phyloP scores from a whole-genome alignment of 2,329 filamentous ascomycete species.

The Coniochaeta ligniaria region DNA sequence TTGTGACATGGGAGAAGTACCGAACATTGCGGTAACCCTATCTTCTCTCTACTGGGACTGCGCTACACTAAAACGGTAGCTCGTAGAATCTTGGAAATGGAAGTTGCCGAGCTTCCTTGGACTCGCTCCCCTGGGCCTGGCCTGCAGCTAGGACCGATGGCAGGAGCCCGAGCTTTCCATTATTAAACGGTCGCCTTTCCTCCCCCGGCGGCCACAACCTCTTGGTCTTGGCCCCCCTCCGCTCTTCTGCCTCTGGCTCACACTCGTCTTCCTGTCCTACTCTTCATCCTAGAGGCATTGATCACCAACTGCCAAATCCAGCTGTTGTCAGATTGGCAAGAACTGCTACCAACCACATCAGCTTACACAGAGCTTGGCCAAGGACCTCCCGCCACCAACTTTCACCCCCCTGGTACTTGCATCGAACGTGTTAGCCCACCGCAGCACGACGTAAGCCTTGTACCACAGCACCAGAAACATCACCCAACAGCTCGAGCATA shows the following conservation, averaged over 20 bases:
- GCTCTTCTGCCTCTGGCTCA: background rate
- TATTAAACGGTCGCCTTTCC: background rate
- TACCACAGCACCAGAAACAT: background rate
- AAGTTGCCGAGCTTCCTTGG: background rate
- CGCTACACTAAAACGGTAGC: background rate
- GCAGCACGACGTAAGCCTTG: background rate
- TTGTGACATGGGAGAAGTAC: background rate
- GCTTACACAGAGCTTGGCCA: background rate
- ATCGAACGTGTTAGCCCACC: background rate
- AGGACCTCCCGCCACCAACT: background rate
- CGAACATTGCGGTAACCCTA: background rate
- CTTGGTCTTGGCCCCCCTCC: background rate
- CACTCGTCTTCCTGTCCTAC: background rate
- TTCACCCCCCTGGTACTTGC: background rate
- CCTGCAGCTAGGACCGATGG: background rate
- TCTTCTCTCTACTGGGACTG: background rate
- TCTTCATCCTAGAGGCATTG: background rate
- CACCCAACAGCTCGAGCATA: background rate
- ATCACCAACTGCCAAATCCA: background rate
- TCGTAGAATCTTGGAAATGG: background rate
- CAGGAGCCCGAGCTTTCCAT: background rate
- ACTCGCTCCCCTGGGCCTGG: background rate
- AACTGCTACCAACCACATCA: background rate
- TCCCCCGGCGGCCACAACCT: background rate
- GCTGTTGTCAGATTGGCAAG: background rate